phyloP scores from a whole-genome alignment of 495 filamentous ascomycete species.

The Podospora pseudocomata region DNA sequence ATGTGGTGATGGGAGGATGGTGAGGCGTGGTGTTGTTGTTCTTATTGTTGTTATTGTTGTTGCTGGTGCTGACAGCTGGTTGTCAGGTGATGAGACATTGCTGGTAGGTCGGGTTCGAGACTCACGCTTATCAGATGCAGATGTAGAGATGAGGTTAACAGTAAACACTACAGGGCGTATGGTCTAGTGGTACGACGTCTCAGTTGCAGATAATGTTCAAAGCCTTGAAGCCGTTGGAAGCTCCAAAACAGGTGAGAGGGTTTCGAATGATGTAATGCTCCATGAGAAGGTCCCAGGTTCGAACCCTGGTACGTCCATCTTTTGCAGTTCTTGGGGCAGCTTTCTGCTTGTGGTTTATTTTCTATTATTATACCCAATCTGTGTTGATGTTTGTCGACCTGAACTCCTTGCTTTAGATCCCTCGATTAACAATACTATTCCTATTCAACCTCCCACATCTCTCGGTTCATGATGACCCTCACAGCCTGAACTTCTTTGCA shows the following conservation, averaged over 20 bases:
- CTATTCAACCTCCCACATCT: background rate
- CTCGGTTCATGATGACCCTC: conserved; percentile 9
- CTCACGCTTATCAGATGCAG: background rate
- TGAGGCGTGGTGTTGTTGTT: background rate
- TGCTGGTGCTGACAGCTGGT: too few species aligned
- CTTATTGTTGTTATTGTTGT: background rate
- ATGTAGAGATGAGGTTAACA: background rate
- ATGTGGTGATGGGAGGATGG: background rate
- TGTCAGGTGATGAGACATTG: background rate
- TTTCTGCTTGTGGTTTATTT: conserved; percentile 37
- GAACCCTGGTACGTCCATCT: background rate
- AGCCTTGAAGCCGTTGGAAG: background rate
- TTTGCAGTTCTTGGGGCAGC: background rate
- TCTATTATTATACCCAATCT: background rate
- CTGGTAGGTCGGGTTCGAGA: background rate
- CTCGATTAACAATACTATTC: background rate
- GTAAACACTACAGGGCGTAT: background rate
- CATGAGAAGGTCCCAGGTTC: background rate
- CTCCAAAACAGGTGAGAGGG: background rate
- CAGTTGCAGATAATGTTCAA: background rate
- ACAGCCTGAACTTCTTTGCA: conserved; percentile 53
- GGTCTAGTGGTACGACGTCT: background rate
- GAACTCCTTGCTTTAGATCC: background rate
- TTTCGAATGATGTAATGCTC: background rate
- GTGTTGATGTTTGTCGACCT: background rate